Evolutionary conservation across 1,284 basidiomycete species (phyloP).

Genomic region (Austroboletus niveus): DNA sequence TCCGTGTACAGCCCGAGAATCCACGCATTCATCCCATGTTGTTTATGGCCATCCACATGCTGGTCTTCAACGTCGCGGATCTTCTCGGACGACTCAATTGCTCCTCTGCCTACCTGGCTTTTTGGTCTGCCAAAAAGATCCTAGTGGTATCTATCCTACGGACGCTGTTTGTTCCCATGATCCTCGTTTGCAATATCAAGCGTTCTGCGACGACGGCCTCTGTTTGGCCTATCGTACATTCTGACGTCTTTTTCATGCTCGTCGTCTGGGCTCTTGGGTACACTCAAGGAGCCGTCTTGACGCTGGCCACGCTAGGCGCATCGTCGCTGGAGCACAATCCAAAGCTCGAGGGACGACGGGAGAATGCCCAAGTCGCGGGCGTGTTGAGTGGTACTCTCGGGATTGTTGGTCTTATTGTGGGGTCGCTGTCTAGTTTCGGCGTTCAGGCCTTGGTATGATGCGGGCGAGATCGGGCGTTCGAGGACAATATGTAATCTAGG

Average conservation of each 20-base stretch:
- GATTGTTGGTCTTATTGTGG: not conserved
- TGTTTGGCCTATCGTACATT: conserved; percentile 55
- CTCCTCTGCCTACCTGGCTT: conserved; percentile 56
- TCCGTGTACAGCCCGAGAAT: conserved; percentile 66
- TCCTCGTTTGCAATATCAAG: conserved; percentile 80
- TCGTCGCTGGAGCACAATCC: not conserved
- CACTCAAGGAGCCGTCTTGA: conserved; percentile 73
- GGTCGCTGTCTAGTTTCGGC: not conserved
- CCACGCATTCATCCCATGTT: conserved; percentile 56
- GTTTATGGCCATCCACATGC: conserved; percentile 68
- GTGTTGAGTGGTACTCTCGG: not conserved
- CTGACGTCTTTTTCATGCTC: conserved; percentile 71
- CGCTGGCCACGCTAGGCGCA: conserved; percentile 43
- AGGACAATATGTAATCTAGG: too few relatives aligned
- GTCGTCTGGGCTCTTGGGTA: conserved; percentile 68
- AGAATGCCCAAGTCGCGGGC: not conserved
- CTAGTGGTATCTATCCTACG: conserved; percentile 63
- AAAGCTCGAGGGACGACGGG: not conserved
- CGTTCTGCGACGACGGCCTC: conserved; percentile 31
- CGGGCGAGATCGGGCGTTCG: too few relatives aligned
- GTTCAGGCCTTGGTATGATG: not conserved
- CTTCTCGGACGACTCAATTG: conserved; percentile 73
- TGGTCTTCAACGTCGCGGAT: conserved; percentile 75
- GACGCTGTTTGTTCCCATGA: conserved; percentile 77
- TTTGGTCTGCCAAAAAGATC: conserved; percentile 66